These are phyloP conservation scores for Colletotrichum lupini DNA, from an alignment of 2,329 filamentous ascomycete genomes.

Conservation along the genomic window DNA sequence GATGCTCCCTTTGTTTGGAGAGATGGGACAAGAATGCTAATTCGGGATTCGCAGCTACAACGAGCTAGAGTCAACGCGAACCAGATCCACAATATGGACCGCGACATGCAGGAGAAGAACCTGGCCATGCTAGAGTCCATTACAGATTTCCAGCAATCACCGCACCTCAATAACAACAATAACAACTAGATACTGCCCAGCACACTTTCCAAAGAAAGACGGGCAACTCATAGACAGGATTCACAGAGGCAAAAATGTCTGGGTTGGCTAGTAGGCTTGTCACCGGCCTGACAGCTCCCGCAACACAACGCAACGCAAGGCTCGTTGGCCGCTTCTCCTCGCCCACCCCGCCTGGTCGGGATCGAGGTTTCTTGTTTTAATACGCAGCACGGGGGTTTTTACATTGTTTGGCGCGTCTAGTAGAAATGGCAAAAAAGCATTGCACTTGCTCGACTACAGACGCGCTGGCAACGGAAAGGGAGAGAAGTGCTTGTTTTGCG, in stretches of 20 bases:
- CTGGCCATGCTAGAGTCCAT: slow-evolving; percentile 46
- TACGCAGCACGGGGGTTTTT: slow-evolving; percentile 21
- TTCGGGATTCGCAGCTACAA: slow-evolving; percentile 35
- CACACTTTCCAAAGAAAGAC: background rate
- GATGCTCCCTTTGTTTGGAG: slow-evolving; percentile 47
- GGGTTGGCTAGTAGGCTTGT: slow-evolving; percentile 25
- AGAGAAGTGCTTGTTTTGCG: slow-evolving; percentile 29
- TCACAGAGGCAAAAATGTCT: background rate
- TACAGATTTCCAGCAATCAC: slow-evolving; percentile 36
- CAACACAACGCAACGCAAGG: background rate
- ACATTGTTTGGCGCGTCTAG: background rate
- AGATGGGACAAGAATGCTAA: slow-evolving; percentile 37
- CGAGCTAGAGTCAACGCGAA: slow-evolving; percentile 53
- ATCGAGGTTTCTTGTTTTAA: slow-evolving; percentile 30
- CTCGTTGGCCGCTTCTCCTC: slow-evolving; percentile 31
- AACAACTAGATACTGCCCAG: slow-evolving; percentile 16
- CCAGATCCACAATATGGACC: slow-evolving; percentile 64
- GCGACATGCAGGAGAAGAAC: slow-evolving; percentile 67
- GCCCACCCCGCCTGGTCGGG: slow-evolving; percentile 16
- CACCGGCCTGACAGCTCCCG: slow-evolving; percentile 4
- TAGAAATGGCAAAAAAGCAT: background rate
- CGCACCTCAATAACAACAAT: slow-evolving; percentile 21
- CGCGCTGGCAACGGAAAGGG: background rate
- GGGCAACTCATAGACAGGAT: background rate
- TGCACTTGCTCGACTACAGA: background rate